Conservation (phyloP, 495 filamentous ascomycete species). For the Annulohypoxylon bovei region DNA sequence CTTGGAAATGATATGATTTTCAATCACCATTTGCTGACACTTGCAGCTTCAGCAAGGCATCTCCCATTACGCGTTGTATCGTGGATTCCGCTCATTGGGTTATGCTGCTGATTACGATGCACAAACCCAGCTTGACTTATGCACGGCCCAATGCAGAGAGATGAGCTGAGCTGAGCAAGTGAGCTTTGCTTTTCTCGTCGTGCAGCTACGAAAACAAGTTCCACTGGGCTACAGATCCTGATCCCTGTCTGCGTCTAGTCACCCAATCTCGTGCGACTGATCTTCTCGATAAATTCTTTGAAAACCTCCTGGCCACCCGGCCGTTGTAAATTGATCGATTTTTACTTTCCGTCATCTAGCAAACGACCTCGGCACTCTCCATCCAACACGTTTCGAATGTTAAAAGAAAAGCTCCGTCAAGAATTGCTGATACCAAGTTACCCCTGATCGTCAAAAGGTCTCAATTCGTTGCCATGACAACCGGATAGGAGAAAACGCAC, state of each 20-base stretch:
- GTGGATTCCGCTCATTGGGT: conserved; percentile 46
- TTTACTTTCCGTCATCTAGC: conserved; percentile 6
- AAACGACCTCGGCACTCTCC: conserved; percentile 19
- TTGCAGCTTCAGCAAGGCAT: conserved; percentile 40
- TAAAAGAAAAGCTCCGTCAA: conserved; percentile 12
- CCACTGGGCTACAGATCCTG: conserved; percentile 24
- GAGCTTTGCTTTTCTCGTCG: conserved; percentile 32
- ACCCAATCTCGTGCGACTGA: conserved; percentile 18
- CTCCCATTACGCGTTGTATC: conserved; percentile 43
- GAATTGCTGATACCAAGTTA: conserved; percentile 29
- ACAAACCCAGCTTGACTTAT: conserved; percentile 39
- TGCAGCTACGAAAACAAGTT: conserved; percentile 25
- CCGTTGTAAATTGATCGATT: conserved; percentile 29
- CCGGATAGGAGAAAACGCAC: conserved; percentile 32
- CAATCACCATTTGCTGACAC: conserved; percentile 40
- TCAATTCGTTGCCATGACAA: conserved; percentile 47
- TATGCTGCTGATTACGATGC: conserved; percentile 28
- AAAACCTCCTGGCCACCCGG: conserved; percentile 15
- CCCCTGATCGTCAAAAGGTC: conserved; percentile 41
- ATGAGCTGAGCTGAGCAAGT: conserved; percentile 37
- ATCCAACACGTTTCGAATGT: conserved; percentile 13
- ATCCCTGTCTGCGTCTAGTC: conserved; percentile 1
- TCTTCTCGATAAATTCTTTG: conserved; percentile 29
- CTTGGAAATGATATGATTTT: conserved; percentile 24
- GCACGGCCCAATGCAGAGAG: conserved; percentile 38